Evolutionary conservation across 2,329 filamentous ascomycete genomes (phyloP), one percentile per base, ranked within the genome.

Genomic region (Colletotrichum musae): DNA sequence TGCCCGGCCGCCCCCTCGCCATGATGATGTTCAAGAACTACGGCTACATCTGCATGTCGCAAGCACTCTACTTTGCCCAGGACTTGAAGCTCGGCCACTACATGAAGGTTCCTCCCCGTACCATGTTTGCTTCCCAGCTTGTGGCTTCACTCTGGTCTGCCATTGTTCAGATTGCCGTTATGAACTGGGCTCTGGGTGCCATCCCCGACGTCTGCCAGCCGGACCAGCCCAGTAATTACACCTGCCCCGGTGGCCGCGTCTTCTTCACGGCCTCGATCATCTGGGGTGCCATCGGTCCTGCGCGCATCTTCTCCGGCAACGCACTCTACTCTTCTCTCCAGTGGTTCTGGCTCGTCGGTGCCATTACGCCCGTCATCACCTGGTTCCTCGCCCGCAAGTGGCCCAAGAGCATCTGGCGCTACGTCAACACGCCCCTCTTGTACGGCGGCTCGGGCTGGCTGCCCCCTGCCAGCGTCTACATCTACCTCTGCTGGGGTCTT

Each of bases 21-120:
- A 91, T 93, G 86, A 94, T 94, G 91, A 86, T 93, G 81, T 93
- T 93, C 83, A 93, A 93, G 80, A 92, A 90, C 70, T 93, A 91
- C 74, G 89, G 90, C 58, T 92, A 92, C 76, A 87, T 92, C 64
- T 89, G 85, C 79, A 91, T 92, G 88, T 84, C 84, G 16, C 89
- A 92, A 77, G 90, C 88, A 0, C 82, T 92, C 58, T 89, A 87
- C 77, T 92, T 92, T 77, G 83, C 85, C 5, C 88, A 90, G 76
- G 90, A 92, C 73, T 83, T 92, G 73, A 92, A 92, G 77, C 84
- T 91, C 2, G 90, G 88, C 21, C 90, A 92, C 76, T 93, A 93
- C 80, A 92, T 92, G 88, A 87, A 87, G 78, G 85, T 87, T 2
- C 88, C 89, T 2, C 89, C 88, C 7, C 86, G 88, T n/a, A 84